phyloP scores from a whole-genome alignment of 805 yeast species.

The Lachancea fermentati region DNA sequence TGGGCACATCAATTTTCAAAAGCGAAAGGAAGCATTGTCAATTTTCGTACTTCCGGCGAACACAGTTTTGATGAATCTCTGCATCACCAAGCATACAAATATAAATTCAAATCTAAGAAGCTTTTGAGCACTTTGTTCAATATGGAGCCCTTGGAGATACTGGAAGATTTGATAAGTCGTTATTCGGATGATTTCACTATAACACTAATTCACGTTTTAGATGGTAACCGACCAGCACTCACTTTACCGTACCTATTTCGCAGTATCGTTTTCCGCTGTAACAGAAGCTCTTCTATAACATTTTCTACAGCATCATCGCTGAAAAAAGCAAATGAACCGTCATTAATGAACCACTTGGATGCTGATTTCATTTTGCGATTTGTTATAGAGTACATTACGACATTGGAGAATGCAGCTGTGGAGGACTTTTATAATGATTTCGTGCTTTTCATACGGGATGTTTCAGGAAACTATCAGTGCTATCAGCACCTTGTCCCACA shows the following conservation, averaged over 20 bases:
- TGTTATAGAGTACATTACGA: conserved; percentile 52
- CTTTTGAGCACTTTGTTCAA: conserved; percentile 58
- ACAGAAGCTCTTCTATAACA: conserved; percentile 16
- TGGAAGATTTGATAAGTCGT: conserved; percentile 54
- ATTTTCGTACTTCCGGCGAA: conserved; percentile 1
- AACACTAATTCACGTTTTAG: conserved; percentile 57
- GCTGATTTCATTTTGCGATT: conserved; percentile 45
- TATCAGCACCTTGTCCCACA: conserved; percentile 49
- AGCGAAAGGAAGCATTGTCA: conserved; percentile 2
- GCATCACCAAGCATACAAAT: conserved; percentile 47
- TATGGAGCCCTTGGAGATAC: conserved; percentile 65
- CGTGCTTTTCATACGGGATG: conserved; percentile 54
- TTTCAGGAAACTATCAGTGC: conserved; percentile 39
- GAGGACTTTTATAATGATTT: conserved; percentile 72
- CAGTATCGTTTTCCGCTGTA: conserved; percentile 25
- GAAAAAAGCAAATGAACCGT: conserved; percentile 29
- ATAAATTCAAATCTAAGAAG: conserved; percentile 64
- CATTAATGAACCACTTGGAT: conserved; percentile 42
- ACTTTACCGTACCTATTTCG: conserved; percentile 66
- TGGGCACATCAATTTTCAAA: conserved; percentile 33
- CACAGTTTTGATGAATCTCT: conserved; percentile 30
- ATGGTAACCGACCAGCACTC: conserved; percentile 73
- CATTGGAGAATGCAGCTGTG: conserved; percentile 69
- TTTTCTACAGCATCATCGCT: conserved; percentile 16
- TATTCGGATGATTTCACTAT: conserved; percentile 22